These are phyloP conservation scores for Cercis canadensis DNA, from an alignment of 306 rosid species.

Conservation along the genomic window DNA sequence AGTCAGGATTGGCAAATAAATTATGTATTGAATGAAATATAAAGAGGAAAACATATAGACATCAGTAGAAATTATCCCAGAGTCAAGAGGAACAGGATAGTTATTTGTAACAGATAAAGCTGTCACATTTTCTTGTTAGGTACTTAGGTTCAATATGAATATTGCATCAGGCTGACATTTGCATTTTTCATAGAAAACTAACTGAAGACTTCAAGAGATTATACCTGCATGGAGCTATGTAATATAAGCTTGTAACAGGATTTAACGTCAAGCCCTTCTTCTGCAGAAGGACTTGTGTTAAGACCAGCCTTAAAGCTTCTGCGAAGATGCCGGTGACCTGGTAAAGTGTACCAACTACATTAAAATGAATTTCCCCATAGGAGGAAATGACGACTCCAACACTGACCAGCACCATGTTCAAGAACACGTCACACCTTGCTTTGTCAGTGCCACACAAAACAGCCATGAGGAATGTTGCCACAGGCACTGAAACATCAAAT, in stretches of 20 bases:
- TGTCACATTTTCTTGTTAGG: neutral
- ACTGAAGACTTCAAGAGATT: constrained; percentile 22
- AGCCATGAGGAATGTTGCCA: constrained; percentile 92
- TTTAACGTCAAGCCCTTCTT: constrained; percentile 93
- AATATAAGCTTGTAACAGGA: constrained; percentile 92
- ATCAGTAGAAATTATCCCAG: too few species aligned
- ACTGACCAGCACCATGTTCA: constrained; percentile 94
- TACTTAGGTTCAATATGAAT: neutral
- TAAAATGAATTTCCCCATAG: constrained; percentile 94
- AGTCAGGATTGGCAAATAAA: neutral
- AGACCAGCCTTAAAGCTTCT: constrained; percentile 94
- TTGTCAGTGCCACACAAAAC: constrained; percentile 88
- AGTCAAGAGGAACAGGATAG: too few species aligned
- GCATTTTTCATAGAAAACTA: constrained; percentile 24
- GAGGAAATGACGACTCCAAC: constrained; percentile 96
- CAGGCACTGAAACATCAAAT: constrained; percentile 82
- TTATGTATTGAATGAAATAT: neutral
- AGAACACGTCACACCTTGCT: constrained; percentile 91
- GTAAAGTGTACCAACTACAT: constrained; percentile 86
- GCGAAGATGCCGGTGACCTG: constrained; percentile 95
- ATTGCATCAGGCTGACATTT: neutral
- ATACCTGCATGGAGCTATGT: constrained; percentile 99
- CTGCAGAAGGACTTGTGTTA: constrained; percentile 94
- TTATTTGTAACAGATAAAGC: neutral
- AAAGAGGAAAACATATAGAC: neutral